Evolutionary conservation across 2,329 filamentous ascomycete genomes (phyloP).

Genomic region (Colletotrichum theobromicola): DNA sequence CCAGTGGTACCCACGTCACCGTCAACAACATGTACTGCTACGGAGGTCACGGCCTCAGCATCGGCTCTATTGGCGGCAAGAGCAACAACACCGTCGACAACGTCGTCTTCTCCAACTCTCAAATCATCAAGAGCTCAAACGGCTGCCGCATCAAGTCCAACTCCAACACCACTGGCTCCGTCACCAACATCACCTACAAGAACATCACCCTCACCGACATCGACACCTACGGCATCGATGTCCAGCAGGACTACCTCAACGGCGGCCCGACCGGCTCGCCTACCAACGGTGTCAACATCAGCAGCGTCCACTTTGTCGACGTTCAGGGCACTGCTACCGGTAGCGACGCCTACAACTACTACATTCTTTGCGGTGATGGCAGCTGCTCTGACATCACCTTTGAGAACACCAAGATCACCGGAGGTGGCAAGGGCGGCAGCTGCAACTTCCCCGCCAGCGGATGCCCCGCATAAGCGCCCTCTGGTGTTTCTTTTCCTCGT

Average conservation of each 20-base stretch:
- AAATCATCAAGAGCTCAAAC: constrained; percentile 46
- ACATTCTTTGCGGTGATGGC: constrained; percentile 17
- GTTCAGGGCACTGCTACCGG: not conserved
- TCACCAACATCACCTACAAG: constrained; percentile 46
- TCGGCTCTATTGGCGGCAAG: constrained; percentile 48
- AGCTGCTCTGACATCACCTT: constrained; percentile 19
- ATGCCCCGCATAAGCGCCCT: not conserved
- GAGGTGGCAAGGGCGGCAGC: constrained; percentile 6
- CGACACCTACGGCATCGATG: constrained; percentile 13
- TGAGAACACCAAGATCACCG: constrained; percentile 10
- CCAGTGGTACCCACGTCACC: constrained; percentile 43
- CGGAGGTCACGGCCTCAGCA: constrained; percentile 51
- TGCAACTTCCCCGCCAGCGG: constrained; percentile 19
- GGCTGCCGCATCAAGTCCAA: constrained; percentile 53
- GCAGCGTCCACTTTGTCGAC: constrained; percentile 7
- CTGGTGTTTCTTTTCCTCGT: not conserved
- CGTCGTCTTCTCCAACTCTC: constrained; percentile 42
- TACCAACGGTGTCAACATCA: constrained; percentile 15
- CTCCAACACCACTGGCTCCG: constrained; percentile 39
- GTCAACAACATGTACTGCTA: constrained; percentile 47
- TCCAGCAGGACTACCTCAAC: constrained; percentile 22
- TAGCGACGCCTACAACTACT: constrained; percentile 11
- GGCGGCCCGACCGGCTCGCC: constrained; percentile 14
- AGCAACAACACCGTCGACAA: constrained; percentile 46
- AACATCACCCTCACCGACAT: constrained; percentile 28